Evolutionary conservation across 2,329 filamentous ascomycete genomes (phyloP).

Genomic region (Thelonectria rubi): DNA sequence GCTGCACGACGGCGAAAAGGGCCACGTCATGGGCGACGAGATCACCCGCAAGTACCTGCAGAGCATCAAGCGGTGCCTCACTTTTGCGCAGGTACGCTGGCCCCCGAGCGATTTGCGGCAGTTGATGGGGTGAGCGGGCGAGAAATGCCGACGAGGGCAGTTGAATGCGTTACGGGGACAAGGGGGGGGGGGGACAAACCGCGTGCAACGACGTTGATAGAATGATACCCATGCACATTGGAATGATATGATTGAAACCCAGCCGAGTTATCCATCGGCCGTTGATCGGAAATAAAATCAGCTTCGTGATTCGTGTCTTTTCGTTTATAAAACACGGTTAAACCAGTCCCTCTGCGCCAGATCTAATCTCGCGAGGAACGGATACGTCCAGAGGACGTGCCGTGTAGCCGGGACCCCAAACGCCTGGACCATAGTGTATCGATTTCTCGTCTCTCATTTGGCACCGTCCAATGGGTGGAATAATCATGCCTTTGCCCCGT

Average conservation of each 20-base stretch:
- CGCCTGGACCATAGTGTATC: conserved; percentile 34
- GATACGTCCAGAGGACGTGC: conserved; percentile 28
- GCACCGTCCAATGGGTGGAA: conserved; percentile 1
- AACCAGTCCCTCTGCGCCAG: conserved; percentile 30
- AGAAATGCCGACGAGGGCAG: not conserved
- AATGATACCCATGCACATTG: conserved; percentile 1
- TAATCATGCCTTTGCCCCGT: conserved; percentile 3
- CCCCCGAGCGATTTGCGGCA: conserved; percentile 91
- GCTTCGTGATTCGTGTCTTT: conserved; percentile 16
- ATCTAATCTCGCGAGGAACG: conserved; percentile 30
- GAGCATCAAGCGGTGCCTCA: conserved; percentile 96
- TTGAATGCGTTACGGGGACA: not conserved
- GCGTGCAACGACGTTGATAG: not conserved
- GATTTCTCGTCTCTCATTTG: conserved; percentile 26
- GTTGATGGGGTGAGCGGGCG: conserved; percentile 75
- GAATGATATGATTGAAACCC: not conserved
- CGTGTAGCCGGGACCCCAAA: conserved; percentile 40
- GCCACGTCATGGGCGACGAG: conserved; percentile 97
- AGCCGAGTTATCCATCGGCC: conserved; percentile 1
- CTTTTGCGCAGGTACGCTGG: conserved; percentile 97
- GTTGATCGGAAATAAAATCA: conserved; percentile 12
- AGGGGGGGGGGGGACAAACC: conserved; percentile 3
- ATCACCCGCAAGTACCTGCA: conserved; percentile 94
- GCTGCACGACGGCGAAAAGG: conserved; percentile 85
- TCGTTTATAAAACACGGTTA: conserved; percentile 6